Percentiles rank a stretch among this genome's conserved stretches.
Evolutionary conservation across 2,329 filamentous ascomycete genomes (phyloP).

Genomic region (Thelonectria discophora): DNA sequence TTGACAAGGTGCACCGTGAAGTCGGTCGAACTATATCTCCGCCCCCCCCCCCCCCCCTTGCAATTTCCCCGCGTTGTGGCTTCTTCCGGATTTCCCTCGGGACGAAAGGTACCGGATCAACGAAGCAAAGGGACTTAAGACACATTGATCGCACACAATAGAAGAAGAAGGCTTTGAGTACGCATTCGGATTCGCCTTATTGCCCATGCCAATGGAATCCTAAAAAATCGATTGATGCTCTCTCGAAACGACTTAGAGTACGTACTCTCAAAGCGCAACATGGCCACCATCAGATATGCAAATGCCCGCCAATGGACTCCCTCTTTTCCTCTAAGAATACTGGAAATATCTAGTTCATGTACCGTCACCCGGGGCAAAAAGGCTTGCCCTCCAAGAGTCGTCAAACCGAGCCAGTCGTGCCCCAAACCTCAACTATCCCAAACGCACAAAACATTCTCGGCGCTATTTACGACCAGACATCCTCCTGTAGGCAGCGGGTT

Average conservation of each 20-base stretch:
- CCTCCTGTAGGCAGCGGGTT: slow-evolving; percentile 61
- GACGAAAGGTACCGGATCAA: too few relatives aligned
- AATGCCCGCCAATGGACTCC: slow-evolving; percentile 27
- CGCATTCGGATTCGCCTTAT: too few relatives aligned
- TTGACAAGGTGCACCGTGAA: too few relatives aligned
- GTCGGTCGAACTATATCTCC: too few relatives aligned
- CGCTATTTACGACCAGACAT: slow-evolving; percentile 70
- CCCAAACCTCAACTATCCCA: slow-evolving; percentile 34
- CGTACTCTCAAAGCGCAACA: slow-evolving; percentile 29
- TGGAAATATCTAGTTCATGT: slow-evolving; percentile 37
- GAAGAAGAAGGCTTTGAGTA: too few relatives aligned
- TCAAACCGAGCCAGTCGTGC: slow-evolving; percentile 34
- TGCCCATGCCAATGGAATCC: background rate
- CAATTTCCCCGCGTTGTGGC: too few relatives aligned
- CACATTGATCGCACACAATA: too few relatives aligned
- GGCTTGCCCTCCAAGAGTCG: slow-evolving; percentile 31
- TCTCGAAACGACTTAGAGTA: slow-evolving; percentile 23
- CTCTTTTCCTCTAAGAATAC: slow-evolving; percentile 33
- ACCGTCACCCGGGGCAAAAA: slow-evolving; percentile 37
- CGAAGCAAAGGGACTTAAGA: too few relatives aligned
- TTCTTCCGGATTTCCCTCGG: too few relatives aligned
- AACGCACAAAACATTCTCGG: slow-evolving; percentile 19
- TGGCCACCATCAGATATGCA: slow-evolving; percentile 29
- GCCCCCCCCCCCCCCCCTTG: too few relatives aligned
- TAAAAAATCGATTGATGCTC: slow-evolving; percentile 15